phyloP scores from a whole-genome alignment of 2,329 filamentous ascomycete species.

The Calonectria pseudoreteaudii region DNA sequence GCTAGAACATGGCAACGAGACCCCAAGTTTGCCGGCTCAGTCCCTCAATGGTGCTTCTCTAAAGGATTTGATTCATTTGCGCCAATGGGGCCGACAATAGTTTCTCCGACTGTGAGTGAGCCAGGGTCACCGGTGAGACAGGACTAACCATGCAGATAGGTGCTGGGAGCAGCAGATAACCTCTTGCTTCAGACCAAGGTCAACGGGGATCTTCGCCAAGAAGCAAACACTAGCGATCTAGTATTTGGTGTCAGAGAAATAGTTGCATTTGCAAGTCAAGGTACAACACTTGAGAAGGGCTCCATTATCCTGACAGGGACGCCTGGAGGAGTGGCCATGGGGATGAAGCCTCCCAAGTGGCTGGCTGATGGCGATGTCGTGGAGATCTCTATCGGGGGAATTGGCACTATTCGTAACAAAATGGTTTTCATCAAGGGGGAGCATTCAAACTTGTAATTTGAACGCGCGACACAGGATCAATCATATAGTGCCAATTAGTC shows the following conservation, averaged over 20 bases:
- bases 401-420: neutral
- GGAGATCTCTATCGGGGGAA: neutral
- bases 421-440: neutral
- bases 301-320: neutral
- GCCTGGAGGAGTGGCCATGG: neutral
- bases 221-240: neutral
- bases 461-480: neutral
- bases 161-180: neutral
- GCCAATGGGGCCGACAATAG: neutral
- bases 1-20: neutral
- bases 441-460: neutral
- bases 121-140: accelerated
- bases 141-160: neutral
- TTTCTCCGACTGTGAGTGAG: neutral
- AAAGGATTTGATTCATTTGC: neutral
- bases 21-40: neutral
- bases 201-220: neutral
- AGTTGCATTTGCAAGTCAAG: neutral
- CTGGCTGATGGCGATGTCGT: neutral
- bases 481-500: neutral
- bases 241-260: neutral
- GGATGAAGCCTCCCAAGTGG: neutral
- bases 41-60: neutral
- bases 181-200: neutral
- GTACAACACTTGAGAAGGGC: neutral